Percentiles rank a stretch among this genome's conserved stretches.
Evolutionary conservation across 1,284 basidiomycete genomes (phyloP).

Genomic region (Stereum hirsutum): DNA sequence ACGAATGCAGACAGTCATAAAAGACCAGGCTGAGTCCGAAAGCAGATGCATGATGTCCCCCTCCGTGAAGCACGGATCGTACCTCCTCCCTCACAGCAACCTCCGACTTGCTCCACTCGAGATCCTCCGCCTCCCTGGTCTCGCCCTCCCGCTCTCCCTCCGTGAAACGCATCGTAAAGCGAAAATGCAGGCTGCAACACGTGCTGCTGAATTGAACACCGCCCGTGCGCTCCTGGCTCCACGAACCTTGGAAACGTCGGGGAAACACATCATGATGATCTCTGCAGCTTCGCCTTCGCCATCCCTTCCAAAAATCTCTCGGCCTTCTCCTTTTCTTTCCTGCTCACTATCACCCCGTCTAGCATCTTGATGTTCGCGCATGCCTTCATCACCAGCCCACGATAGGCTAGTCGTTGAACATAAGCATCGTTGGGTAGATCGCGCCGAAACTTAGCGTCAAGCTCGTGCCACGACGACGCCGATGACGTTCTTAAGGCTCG

Average conservation of each 20-base stretch:
- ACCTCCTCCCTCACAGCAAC: no score
- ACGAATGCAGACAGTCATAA: no score
- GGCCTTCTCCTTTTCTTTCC: constrained; percentile 79
- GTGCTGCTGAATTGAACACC: no score
- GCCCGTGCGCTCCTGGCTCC: constrained; percentile 1
- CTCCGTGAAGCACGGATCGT: no score
- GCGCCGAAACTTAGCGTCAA: constrained; percentile 81
- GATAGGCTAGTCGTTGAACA: constrained; percentile 77
- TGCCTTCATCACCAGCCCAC: constrained; percentile 76
- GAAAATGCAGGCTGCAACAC: no score
- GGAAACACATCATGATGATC: constrained; percentile 9
- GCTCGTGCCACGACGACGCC: constrained; percentile 48
- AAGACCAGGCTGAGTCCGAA: no score
- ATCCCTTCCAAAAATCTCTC: constrained; percentile 56
- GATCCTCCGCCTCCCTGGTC: no score
- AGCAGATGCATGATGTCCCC: no score
- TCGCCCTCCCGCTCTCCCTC: no score
- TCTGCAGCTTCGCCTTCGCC: constrained; percentile 28
- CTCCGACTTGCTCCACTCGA: no score
- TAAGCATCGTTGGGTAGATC: constrained; percentile 84
- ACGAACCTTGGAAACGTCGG: constrained; percentile 11
- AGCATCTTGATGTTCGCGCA: constrained; percentile 60
- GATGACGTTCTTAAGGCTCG: constrained; percentile 15
- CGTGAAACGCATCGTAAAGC: no score
- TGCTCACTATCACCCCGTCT: constrained; percentile 75